Conservation (phyloP, 345 rosid species). For the Rhodamnia rubescens region DNA sequence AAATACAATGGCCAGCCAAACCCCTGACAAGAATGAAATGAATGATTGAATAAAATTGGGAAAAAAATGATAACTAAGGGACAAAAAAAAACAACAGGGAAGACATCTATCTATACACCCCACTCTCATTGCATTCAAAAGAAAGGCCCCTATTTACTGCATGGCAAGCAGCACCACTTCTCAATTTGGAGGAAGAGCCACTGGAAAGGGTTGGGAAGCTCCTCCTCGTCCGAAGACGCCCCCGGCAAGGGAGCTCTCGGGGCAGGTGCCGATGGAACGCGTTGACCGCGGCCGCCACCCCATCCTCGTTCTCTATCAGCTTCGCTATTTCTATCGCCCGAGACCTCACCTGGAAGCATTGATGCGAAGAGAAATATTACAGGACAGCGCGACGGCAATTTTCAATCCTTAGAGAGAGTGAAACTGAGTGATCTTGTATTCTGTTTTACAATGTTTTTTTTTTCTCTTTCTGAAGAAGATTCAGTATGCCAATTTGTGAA, state of each 20-base stretch:
- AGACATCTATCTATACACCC: not conserved
- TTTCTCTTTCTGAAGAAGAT: not conserved
- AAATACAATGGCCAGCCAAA: not conserved
- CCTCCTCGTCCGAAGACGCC: conserved; percentile 29
- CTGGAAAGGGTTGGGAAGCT: conserved; percentile 39
- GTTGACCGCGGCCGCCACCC: conserved; percentile 81
- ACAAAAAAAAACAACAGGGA: not conserved
- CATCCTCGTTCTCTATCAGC: conserved; percentile 82
- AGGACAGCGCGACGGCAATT: accelerated
- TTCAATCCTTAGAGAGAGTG: not conserved
- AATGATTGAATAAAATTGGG: not conserved
- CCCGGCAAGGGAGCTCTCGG: conserved; percentile 37
- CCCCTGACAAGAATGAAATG: not conserved
- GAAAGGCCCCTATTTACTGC: not conserved
- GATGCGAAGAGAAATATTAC: not conserved
- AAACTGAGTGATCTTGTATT: not conserved
- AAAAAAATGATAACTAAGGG: not conserved
- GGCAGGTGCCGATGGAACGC: conserved; percentile 93
- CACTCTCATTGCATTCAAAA: not conserved
- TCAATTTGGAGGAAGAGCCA: conserved; percentile 60
- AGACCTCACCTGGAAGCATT: conserved; percentile 51
- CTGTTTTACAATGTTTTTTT: not conserved
- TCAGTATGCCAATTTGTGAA: not conserved
- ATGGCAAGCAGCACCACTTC: conserved; percentile 37
- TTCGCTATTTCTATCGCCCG: conserved; percentile 61